Evolutionary conservation across 2,329 filamentous ascomycete species (phyloP).

Genomic region (Chaetomiaceae sp.): DNA sequence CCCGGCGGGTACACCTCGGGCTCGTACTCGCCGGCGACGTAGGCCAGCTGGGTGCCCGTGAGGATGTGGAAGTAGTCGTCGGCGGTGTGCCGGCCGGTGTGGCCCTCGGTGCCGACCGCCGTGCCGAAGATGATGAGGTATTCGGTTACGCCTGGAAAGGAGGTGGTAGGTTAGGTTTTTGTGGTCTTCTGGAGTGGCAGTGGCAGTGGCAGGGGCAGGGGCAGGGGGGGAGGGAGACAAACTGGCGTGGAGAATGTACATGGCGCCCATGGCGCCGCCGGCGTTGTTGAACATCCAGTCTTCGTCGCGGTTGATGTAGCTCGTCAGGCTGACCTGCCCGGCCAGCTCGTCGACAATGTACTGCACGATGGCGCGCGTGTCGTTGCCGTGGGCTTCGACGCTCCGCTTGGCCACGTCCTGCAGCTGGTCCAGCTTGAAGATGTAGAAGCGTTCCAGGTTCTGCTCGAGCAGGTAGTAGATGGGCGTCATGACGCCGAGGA

Average conservation of each 20-base stretch:
- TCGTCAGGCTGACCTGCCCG: conserved; percentile 45
- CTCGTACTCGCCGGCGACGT: conserved; percentile 62
- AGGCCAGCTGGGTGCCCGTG: conserved; percentile 70
- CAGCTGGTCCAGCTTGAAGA: conserved; percentile 66
- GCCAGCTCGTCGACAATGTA: conserved; percentile 67
- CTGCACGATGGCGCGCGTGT: conserved; percentile 64
- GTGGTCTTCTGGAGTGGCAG: too few relatives aligned
- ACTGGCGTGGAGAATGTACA: conserved; percentile 88
- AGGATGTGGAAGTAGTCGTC: conserved; percentile 96
- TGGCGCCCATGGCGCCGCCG: conserved; percentile 84
- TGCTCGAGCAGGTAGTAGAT: conserved; percentile 54
- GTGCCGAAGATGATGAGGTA: conserved; percentile 88
- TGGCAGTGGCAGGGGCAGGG: too few relatives aligned
- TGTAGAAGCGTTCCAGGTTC: conserved; percentile 63
- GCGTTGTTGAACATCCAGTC: conserved; percentile 93
- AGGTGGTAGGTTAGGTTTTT: neutral
- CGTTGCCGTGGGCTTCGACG: conserved; percentile 66
- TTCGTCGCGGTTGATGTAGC: conserved; percentile 64
- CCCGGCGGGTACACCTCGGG: conserved; percentile 67
- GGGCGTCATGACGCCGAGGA: conserved; percentile 52
- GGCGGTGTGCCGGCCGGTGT: conserved; percentile 82
- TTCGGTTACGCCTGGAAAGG: conserved; percentile 64
- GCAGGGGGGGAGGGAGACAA: conserved; percentile 34
- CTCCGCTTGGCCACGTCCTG: conserved; percentile 64
- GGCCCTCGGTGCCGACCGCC: conserved; percentile 78